These are phyloP conservation scores for Vinca major DNA, from an alignment of 305 asterid genomes.

Conservation along the genomic window DNA sequence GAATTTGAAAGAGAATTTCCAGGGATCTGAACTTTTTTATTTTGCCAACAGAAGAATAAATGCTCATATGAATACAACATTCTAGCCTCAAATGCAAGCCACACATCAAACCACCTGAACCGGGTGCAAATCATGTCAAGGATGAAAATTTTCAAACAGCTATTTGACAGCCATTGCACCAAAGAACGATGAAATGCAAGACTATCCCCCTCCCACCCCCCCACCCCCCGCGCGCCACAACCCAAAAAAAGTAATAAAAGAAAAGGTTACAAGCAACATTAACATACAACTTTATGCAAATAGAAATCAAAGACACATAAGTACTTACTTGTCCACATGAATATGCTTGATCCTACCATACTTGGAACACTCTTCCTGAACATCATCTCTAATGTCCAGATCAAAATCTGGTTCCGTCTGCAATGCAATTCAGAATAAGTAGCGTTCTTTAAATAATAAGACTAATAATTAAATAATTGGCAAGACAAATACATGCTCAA, in stretches of 20 bases:
- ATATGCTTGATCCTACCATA: constrained; percentile 84
- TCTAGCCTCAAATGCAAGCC: not conserved
- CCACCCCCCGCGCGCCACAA: no score
- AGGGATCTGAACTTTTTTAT: not conserved
- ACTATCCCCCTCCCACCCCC: no score
- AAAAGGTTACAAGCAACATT: not conserved
- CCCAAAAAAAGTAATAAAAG: no score
- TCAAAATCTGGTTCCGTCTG: constrained; percentile 89
- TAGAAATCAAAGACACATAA: not conserved
- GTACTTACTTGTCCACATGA: constrained; percentile 76
- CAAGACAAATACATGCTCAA: not conserved
- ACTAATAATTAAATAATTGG: not conserved
- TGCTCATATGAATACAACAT: not conserved
- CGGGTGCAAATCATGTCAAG: not conserved
- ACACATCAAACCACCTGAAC: not conserved
- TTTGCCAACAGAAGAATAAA: not conserved
- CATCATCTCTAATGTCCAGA: constrained; percentile 85
- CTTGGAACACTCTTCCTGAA: constrained; percentile 81
- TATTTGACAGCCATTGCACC: not conserved
- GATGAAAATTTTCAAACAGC: not conserved
- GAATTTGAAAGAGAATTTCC: not conserved
- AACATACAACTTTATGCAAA: not conserved
- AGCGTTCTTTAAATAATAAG: not conserved
- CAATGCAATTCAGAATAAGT: constrained; percentile 8
- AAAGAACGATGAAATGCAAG: not conserved